Percentiles rank a stretch among this genome's conserved stretches.
phyloP scores from a whole-genome alignment of 2,329 filamentous ascomycete species.

The Trichoderma polysporum region DNA sequence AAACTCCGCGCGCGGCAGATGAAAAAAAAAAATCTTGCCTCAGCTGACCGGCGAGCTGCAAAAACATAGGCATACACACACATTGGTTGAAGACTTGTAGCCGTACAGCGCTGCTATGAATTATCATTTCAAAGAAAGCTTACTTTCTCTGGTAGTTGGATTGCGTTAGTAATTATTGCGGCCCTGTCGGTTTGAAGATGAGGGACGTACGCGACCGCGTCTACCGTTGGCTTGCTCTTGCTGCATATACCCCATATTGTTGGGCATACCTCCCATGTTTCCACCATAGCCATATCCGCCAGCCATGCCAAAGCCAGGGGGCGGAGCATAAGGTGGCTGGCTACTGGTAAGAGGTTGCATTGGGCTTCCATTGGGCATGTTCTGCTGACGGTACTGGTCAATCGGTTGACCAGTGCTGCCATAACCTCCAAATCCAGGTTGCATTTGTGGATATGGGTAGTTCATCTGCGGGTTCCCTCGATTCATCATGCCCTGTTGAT shows the following conservation, averaged over 20 bases:
- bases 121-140: slow-evolving; percentile 12
- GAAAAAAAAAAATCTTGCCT: slow-evolving; percentile 10
- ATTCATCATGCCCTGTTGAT: slow-evolving; percentile 58
- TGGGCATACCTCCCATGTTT: slow-evolving; percentile 48
- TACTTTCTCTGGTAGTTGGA: slow-evolving; percentile 31
- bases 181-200: slow-evolving; percentile 20
- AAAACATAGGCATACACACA: slow-evolving; percentile 7
- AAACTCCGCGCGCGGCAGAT: slow-evolving; percentile 19
- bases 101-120: neutral
- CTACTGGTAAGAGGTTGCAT: slow-evolving; percentile 46
- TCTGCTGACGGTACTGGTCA: slow-evolving; percentile 57
- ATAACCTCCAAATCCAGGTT: slow-evolving; percentile 55
- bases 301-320: slow-evolving; percentile 51
- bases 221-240: slow-evolving; percentile 57
- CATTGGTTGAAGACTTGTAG: neutral
- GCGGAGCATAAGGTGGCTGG: slow-evolving; percentile 47
- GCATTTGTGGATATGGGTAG: slow-evolving; percentile 58
- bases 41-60: slow-evolving; percentile 5
- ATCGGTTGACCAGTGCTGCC: slow-evolving; percentile 47
- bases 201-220: slow-evolving; percentile 56
- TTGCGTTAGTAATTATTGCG: slow-evolving; percentile 28
- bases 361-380: slow-evolving; percentile 51
- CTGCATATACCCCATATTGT: slow-evolving; percentile 50
- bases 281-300: slow-evolving; percentile 46
- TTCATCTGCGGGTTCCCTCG: slow-evolving; percentile 54